phyloP scores from a whole-genome alignment of 345 rosid genomes.

The Streptanthus diversifolius region DNA sequence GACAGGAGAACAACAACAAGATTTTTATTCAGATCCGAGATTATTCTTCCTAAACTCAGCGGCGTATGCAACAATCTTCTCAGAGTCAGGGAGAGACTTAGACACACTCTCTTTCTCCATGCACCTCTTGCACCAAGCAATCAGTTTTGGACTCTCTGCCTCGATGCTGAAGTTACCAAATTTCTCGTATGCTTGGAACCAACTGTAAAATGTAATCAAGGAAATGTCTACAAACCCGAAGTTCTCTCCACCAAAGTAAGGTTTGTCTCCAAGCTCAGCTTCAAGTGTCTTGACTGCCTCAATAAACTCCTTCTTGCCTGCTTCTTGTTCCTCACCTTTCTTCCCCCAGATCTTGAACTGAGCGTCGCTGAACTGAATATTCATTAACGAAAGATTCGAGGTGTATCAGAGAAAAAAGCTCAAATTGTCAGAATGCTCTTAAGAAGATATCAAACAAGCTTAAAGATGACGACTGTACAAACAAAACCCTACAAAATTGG shows the following conservation, averaged over 20 bases:
- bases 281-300: slow-evolving; percentile 23
- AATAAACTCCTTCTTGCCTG: slow-evolving; percentile 19
- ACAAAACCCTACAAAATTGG: background rate
- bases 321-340: slow-evolving; percentile 27
- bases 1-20: background rate
- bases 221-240: slow-evolving; percentile 30
- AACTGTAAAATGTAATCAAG: slow-evolving; percentile 16
- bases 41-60: slow-evolving; percentile 15
- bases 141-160: slow-evolving; percentile 27
- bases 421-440: background rate
- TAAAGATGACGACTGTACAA: background rate
- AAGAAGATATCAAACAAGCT: background rate
- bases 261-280: slow-evolving; percentile 31
- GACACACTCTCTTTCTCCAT: slow-evolving; percentile 32
- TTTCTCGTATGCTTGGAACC: slow-evolving; percentile 30
- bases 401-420: background rate
- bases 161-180: slow-evolving; percentile 30
- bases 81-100: slow-evolving; percentile 24
- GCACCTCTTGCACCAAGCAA: slow-evolving; percentile 29
- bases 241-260: slow-evolving; percentile 28
- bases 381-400: background rate
- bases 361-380: background rate
- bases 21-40: background rate
- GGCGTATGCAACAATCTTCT: slow-evolving; percentile 8
- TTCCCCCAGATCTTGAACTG: slow-evolving; percentile 14